Evolutionary conservation across 169 alveolate genomes (phyloP), one percentile per base, ranked within the genome.

Genomic region (Plasmodium ovale): DNA sequence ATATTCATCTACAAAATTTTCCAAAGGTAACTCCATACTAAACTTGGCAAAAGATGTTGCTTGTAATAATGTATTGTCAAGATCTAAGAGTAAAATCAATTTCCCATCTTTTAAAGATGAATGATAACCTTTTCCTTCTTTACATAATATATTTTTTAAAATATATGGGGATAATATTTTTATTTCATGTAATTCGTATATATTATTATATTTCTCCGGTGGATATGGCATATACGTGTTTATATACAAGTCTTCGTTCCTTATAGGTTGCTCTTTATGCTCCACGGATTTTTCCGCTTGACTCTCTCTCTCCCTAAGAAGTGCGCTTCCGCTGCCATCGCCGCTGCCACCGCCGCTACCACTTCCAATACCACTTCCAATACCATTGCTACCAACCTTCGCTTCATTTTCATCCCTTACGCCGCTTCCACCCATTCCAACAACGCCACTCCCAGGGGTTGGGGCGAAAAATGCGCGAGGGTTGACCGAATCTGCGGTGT

Each of bases 1-100:
- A 65, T 93, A 84, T 49, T 92, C 93, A 47, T 95, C 97, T 19
- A 96, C 92, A 82, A 95, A 96, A 74, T 96, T 97, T 69, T 93
- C 94, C 53, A 96, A 53, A 21, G 95, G 94, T 29, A 96, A 92
- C 49, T 95, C 96, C 92, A 95, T 88, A 49, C 94, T 97, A 33
- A 95, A 92, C 73, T 92, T 95, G 6, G 96, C 92, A 53, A 94
- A 95, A 6, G 97, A 95, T 33, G 95, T 93, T 9, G 98, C 97
- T 39, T 96, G 98, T 54, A 96, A 92, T 73, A 96, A 88, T 27
- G 98, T 96, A 65, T 96, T 96, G 84, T 96, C 98, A 25, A 96
- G 88, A 67, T 96, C 98, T 33, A 96, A 77, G 2, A 96, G 88
- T 44, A 96, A 92, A 49, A 95, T 97, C 29, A 95, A 67, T 60